Conservation (phyloP, 345 rosid genomes). For the Gossypium rotundifolium region DNA sequence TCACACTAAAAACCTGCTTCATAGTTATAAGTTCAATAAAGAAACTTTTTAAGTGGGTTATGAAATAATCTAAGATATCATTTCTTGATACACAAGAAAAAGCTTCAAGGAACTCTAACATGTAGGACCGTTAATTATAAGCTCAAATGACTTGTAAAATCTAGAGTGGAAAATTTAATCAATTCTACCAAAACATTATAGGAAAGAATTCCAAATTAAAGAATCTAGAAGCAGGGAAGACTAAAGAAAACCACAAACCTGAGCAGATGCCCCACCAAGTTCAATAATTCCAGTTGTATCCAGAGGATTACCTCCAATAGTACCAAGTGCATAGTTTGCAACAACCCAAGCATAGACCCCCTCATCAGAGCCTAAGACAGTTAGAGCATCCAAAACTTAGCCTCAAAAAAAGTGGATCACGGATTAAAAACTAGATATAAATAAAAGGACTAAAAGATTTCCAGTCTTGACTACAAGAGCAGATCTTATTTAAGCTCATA, state of each 20-base stretch:
- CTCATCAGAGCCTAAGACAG: slow-evolving; percentile 76
- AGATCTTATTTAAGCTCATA: not conserved
- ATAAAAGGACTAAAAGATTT: not conserved
- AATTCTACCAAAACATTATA: not conserved
- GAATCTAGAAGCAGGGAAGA: slow-evolving; percentile 1
- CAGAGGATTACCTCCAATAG: slow-evolving; percentile 72
- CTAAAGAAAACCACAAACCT: slow-evolving; percentile 37
- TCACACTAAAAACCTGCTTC: not conserved
- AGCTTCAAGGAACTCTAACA: not conserved
- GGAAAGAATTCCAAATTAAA: not conserved
- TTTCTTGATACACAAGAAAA: not conserved
- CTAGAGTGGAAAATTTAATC: not conserved
- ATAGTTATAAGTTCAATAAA: not conserved
- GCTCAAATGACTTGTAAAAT: not conserved
- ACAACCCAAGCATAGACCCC: slow-evolving; percentile 93
- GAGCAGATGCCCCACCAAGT: slow-evolving; percentile 98
- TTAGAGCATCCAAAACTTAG: slow-evolving; percentile 13
- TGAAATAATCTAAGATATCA: not conserved
- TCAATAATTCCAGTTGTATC: slow-evolving; percentile 83
- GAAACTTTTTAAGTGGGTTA: not conserved
- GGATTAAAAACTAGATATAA: not conserved
- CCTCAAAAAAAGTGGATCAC: not conserved
- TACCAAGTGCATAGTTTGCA: slow-evolving; percentile 76
- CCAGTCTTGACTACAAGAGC: not conserved
- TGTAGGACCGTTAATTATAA: not conserved